Base-by-base conservation (phyloP, 2,329 filamentous ascomycete species). In the Achaetomium macrosporum region DNA sequence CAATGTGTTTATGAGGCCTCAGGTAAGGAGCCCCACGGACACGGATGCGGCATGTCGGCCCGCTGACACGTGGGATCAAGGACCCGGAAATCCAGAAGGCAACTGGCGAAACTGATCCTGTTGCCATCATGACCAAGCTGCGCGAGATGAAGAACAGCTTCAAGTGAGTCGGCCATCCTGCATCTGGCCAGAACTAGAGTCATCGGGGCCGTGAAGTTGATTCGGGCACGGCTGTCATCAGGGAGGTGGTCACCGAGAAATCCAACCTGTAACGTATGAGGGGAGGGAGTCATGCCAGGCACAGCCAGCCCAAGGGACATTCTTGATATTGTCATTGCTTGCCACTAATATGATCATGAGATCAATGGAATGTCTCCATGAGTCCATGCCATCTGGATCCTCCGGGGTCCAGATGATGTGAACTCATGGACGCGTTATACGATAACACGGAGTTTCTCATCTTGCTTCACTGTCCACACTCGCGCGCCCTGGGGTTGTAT, bases 1-100 rank as follows among this genome's bases (percentile, higher is more conserved):
- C 69, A 99, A 99, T 65, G 89, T 96, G 1, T 99, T 99, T 65
- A 97, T 99, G 93, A 81, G 88, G 61, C 78, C 95, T 35, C 76
- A 86, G 62, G 87, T 89, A 73, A 74, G 82, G 71, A 7, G 8
- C 39, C 8, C 35, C 33, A 10, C 39, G 12, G n/a, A 39, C 8
- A n/a, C n/a, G n/a, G n/a, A n/a, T n/a, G 36, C 16, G 2, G n/a
- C n/a, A 1, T 36, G 11, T n/a, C 17, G 10, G 16, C 5, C 5
- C 12, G 9, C 4, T 11, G 5, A 35, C n/a, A 66, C 51, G 13
- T 8, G 19, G 11, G 12, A 25, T 25, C 25, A 51, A 90, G 81
- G 91, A 96, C 63, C 87, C 90, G 0, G 81, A 81, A 57, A 85
- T 99, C 50, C 89, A 95, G 66, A 87, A 90, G 71, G 85, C 80